A percentile compares a stretch with the other conserved stretches of the same genome.
Evolutionary conservation across 768 basidiomycete species (phyloP).

Genomic region (Lactarius sanguifluus): DNA sequence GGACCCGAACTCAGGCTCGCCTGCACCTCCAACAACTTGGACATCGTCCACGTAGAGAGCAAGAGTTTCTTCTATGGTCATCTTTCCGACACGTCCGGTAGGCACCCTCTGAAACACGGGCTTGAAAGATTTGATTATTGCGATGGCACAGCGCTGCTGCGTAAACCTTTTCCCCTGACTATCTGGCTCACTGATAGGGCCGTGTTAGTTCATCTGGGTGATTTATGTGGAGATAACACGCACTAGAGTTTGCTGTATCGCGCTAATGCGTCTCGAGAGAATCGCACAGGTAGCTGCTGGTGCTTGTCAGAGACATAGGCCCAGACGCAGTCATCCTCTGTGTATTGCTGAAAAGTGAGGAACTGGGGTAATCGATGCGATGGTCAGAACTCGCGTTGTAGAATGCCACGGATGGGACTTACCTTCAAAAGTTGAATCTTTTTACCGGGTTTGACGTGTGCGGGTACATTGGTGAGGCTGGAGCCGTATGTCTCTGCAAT

Average conservation of each 20-base stretch:
- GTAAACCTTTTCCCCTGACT: slow-evolving; percentile 40
- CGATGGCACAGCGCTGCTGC: slow-evolving; percentile 46
- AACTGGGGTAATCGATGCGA: slow-evolving; percentile 42
- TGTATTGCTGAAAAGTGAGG: slow-evolving; percentile 46
- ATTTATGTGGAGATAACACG: slow-evolving; percentile 14
- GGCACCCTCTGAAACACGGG: slow-evolving; percentile 57
- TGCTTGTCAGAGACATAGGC: slow-evolving; percentile 60
- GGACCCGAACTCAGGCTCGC: slow-evolving; percentile 50
- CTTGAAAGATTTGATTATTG: slow-evolving; percentile 50
- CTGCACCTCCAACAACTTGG: slow-evolving; percentile 43
- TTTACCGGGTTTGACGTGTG: slow-evolving; percentile 39
- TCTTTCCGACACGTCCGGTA: slow-evolving; percentile 37
- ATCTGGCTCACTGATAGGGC: slow-evolving; percentile 26
- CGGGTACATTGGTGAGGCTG: slow-evolving; percentile 40
- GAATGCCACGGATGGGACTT: slow-evolving; percentile 18
- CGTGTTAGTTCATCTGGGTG: not conserved
- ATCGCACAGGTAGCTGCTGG: slow-evolving; percentile 50
- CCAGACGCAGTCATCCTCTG: slow-evolving; percentile 54
- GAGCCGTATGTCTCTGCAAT: slow-evolving; percentile 55
- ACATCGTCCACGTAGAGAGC: slow-evolving; percentile 55
- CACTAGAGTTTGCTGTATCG: slow-evolving; percentile 44
- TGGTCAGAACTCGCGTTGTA: not conserved
- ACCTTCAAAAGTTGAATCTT: slow-evolving; percentile 65
- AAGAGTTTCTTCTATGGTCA: slow-evolving; percentile 45
- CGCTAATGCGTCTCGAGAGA: slow-evolving; percentile 51